A percentile compares a stretch with the other conserved stretches of the same genome.
These are phyloP conservation scores for Blepharisma undulans DNA, from an alignment of 169 alveolate species.

Conservation along the genomic window DNA sequence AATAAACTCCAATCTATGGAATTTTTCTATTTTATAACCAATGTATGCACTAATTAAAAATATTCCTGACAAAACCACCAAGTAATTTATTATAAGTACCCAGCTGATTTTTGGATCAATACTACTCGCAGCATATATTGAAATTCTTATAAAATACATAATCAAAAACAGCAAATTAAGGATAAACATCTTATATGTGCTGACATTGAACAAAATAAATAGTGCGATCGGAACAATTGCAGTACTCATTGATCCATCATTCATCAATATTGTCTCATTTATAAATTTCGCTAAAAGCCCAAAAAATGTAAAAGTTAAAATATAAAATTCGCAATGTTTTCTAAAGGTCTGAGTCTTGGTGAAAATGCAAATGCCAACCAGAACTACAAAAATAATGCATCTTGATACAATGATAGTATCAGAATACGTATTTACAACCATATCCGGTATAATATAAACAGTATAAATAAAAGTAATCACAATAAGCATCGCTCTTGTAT, in stretches of 20 bases:
- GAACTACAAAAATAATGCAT: not conserved
- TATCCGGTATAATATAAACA: not conserved
- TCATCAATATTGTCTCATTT: not conserved
- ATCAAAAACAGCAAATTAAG: not conserved
- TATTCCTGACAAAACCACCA: not conserved
- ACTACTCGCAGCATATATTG: no score
- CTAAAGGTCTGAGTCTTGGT: not conserved
- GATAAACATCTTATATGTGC: constrained; percentile 16
- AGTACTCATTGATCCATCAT: constrained; percentile 17
- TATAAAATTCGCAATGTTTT: not conserved
- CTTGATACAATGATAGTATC: not conserved
- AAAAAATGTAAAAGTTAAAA: not conserved
- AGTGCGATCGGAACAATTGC: constrained; percentile 7
- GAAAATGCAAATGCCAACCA: not conserved
- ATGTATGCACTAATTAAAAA: not conserved
- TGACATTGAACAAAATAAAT: constrained; percentile 17
- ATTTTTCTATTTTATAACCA: not conserved
- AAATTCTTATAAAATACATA: not conserved
- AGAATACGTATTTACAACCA: not conserved
- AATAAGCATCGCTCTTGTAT: not conserved
- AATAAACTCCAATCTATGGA: not conserved
- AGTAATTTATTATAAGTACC: not conserved
- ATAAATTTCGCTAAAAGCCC: not conserved
- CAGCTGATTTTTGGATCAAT: not conserved
- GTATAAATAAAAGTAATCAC: not conserved